These are phyloP conservation scores for Trichoderma koningiopsis DNA, from an alignment of 2,329 filamentous ascomycete genomes.

Conservation along the genomic window DNA sequence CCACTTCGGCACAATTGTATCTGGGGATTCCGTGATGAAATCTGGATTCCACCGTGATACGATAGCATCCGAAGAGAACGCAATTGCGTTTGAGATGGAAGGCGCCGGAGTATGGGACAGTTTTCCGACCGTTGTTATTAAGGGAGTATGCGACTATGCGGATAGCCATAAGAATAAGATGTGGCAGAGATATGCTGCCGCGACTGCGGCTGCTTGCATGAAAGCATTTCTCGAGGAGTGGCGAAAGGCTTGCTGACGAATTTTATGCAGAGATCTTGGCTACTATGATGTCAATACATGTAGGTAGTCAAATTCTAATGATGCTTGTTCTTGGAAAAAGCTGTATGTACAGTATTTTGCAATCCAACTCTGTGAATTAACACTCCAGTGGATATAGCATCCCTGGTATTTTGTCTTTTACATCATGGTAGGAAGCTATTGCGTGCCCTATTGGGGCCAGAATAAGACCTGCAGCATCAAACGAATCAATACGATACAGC, in stretches of 20 bases:
- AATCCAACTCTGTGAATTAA: no score
- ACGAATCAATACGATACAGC: neutral
- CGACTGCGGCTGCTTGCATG: slow-evolving; percentile 27
- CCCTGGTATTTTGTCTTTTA: no score
- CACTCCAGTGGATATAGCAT: no score
- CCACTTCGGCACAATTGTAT: slow-evolving; percentile 41
- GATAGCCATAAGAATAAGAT: slow-evolving; percentile 43
- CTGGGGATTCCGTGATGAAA: slow-evolving; percentile 45
- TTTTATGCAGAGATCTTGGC: neutral
- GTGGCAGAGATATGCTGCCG: slow-evolving; percentile 34
- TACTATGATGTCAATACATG: neutral
- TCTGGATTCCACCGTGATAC: slow-evolving; percentile 39
- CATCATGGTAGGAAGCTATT: neutral
- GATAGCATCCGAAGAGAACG: slow-evolving; percentile 30
- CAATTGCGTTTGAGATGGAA: slow-evolving; percentile 40
- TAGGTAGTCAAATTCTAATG: neutral
- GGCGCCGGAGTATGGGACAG: slow-evolving; percentile 35
- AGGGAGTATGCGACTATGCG: slow-evolving; percentile 43
- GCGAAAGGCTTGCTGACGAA: neutral
- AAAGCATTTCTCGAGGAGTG: slow-evolving; percentile 23
- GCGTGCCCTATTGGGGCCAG: neutral
- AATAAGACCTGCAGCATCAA: neutral
- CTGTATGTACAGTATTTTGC: no score
- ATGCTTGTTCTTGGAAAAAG: neutral
- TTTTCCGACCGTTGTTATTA: slow-evolving; percentile 41